phyloP scores from a whole-genome alignment of 169 alveolate genomes.

The Cryptosporidium muris region DNA sequence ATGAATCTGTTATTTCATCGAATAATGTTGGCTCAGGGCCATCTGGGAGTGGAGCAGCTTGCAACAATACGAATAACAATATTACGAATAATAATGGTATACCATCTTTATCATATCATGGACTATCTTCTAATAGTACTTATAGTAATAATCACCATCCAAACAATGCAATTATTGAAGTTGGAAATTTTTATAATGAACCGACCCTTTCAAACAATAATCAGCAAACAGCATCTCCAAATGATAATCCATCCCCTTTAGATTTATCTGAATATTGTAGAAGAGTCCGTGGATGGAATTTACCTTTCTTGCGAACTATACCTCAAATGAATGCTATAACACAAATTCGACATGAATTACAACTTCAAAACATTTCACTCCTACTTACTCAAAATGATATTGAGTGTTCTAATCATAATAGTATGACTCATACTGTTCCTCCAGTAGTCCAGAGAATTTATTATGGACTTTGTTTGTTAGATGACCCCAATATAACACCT shows the following conservation, averaged over 20 bases:
- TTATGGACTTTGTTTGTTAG: slow-evolving; percentile 51
- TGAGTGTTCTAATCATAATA: neutral
- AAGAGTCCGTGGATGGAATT: slow-evolving; percentile 68
- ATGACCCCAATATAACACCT: slow-evolving; percentile 38
- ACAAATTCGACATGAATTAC: slow-evolving; percentile 58
- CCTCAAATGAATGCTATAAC: slow-evolving; percentile 70
- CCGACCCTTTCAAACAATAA: neutral
- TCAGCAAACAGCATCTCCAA: slow-evolving; percentile 2
- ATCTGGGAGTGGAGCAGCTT: slow-evolving; percentile 1
- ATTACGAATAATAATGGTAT: too few relatives aligned
- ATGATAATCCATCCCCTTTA: slow-evolving; percentile 8
- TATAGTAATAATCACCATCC: too few relatives aligned
- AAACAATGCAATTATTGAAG: too few relatives aligned
- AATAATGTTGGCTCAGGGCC: neutral
- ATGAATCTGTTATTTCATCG: neutral
- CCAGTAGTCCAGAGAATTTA: slow-evolving; percentile 42
- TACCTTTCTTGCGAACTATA: slow-evolving; percentile 50
- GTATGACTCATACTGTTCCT: slow-evolving; percentile 20
- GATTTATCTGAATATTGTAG: slow-evolving; percentile 65
- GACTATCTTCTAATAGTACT: too few relatives aligned
- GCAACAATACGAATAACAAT: too few relatives aligned
- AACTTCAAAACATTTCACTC: slow-evolving; percentile 52
- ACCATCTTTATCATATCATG: too few relatives aligned
- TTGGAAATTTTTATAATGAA: neutral
- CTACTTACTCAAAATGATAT: slow-evolving; percentile 53